Conservation (phyloP, 164 flowering plant genomes). For the Magnolia changhungtana region DNA sequence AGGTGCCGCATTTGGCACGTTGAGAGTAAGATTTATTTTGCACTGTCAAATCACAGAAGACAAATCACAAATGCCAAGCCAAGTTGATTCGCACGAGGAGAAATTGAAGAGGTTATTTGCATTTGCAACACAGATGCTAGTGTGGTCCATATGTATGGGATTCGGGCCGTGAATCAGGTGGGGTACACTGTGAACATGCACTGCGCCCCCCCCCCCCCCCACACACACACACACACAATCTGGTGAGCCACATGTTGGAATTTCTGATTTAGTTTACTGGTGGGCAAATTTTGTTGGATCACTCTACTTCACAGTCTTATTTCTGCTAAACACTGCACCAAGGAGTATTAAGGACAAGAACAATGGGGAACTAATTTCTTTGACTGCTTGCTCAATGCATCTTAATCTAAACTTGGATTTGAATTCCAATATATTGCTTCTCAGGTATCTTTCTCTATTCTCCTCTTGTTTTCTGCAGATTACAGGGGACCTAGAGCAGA, state of each 20-base stretch:
- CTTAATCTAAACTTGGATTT: not conserved
- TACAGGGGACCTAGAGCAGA: conserved; percentile 66
- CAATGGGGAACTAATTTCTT: not conserved
- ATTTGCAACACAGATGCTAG: not conserved
- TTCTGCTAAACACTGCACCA: not conserved
- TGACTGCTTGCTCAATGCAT: not conserved
- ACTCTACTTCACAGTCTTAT: not conserved
- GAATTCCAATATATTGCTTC: not conserved
- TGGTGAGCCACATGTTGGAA: not conserved
- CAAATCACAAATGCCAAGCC: not conserved
- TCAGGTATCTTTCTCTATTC: not conserved
- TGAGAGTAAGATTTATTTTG: not conserved
- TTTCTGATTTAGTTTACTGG: too few relatives aligned
- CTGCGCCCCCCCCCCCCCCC: not conserved
- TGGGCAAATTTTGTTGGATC: not conserved
- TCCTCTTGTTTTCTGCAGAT: conserved; percentile 40
- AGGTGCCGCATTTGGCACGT: not conserved
- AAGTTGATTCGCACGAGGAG: not conserved
- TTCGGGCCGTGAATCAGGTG: not conserved
- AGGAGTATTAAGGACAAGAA: not conserved
- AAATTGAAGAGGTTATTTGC: not conserved
- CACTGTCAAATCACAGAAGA: not conserved
- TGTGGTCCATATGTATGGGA: not conserved
- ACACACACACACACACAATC: not conserved
- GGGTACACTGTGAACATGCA: not conserved